Percentiles rank a stretch among this genome's conserved stretches.
phyloP scores from a whole-genome alignment of 1,284 basidiomycete genomes.

The Apiotrichum domesticum region DNA sequence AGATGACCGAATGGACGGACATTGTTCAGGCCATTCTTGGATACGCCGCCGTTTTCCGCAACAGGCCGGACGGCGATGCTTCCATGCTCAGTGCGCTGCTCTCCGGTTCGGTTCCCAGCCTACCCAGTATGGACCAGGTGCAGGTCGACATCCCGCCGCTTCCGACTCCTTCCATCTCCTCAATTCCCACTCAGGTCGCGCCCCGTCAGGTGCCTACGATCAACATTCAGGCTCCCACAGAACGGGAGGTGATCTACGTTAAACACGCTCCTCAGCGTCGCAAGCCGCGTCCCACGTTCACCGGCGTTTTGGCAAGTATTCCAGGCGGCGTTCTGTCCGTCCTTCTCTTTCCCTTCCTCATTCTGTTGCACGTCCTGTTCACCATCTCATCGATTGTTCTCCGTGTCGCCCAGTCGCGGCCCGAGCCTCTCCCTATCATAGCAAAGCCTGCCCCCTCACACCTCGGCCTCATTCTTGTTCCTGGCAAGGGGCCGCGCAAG shows the following conservation, averaged over 20 bases:
- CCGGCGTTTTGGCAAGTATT: neutral
- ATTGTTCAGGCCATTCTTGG: conserved; percentile 39
- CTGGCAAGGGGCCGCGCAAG: conserved; percentile 3
- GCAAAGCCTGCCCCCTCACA: conserved; percentile 16
- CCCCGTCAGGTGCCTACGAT: neutral
- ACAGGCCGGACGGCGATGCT: neutral
- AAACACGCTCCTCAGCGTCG: neutral
- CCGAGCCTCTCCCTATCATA: conserved; percentile 4
- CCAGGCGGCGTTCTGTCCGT: neutral
- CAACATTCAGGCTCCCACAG: neutral
- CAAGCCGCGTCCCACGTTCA: neutral
- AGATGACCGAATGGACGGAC: conserved; percentile 83
- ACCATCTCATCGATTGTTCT: conserved; percentile 30
- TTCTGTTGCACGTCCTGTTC: conserved; percentile 32
- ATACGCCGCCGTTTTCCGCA: conserved; percentile 16
- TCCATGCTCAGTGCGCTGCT: conserved; percentile 1
- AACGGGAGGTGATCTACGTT: neutral
- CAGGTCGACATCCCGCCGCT: neutral
- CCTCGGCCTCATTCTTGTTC: conserved; percentile 20
- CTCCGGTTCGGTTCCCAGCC: neutral
- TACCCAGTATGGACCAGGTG: too few species aligned
- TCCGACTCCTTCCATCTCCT: neutral
- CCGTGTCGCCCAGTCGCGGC: conserved; percentile 23
- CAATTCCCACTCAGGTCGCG: neutral
- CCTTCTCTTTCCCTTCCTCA: conserved; percentile 24